Evolutionary conservation across 176 grass and related monocot genomes (phyloP).

Genomic region (Carex kokanica): DNA sequence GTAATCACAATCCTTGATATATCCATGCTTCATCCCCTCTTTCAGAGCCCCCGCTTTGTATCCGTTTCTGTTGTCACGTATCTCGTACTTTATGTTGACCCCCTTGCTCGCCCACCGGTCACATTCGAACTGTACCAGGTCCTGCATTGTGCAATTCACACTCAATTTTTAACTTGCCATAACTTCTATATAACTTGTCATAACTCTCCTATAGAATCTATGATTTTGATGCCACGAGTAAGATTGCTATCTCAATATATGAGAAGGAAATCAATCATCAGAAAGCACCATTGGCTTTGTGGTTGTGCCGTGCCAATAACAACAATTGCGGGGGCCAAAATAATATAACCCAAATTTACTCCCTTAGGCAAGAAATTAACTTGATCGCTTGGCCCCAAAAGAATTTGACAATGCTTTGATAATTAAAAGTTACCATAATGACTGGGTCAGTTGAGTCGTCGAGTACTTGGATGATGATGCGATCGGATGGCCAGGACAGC

Average conservation of each 20-base stretch:
- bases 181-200: background rate
- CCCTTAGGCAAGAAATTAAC: background rate
- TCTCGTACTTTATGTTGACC: conserved; percentile 76
- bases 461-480: conserved; percentile 73
- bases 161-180: background rate
- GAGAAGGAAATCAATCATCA: background rate
- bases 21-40: conserved; percentile 77
- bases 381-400: background rate
- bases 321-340: background rate
- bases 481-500: conserved; percentile 61
- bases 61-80: conserved; percentile 60
- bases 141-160: conserved; percentile 38
- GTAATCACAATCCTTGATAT: conserved; percentile 58
- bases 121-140: conserved; percentile 55
- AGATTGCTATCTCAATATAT: background rate
- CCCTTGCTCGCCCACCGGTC: conserved; percentile 72
- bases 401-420: background rate
- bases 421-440: conserved; percentile 45
- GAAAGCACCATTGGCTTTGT: background rate
- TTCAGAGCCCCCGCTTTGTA: conserved; percentile 90
- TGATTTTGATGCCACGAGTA: conserved; percentile 14
- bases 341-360: conserved; percentile 12
- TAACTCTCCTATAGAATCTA: background rate
- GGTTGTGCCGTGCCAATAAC: background rate
- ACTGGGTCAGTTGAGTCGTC: conserved; percentile 71